Percentiles rank a stretch among this genome's conserved stretches.
Evolutionary conservation across 495 filamentous ascomycete species (phyloP).

Genomic region (Elasticomyces elasticus): DNA sequence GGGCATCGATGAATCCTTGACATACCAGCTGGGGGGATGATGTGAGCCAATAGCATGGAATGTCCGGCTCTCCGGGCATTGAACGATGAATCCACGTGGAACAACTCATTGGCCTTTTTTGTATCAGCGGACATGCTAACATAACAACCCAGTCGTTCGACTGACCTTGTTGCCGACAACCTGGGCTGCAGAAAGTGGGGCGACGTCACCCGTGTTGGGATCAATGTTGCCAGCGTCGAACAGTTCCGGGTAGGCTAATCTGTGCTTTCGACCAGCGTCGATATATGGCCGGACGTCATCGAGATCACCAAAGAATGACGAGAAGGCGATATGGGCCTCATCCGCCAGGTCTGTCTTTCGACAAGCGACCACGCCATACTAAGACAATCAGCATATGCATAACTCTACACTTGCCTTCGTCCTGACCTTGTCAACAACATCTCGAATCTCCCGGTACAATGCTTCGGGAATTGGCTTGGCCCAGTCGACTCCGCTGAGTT

Average conservation of each 20-base stretch:
- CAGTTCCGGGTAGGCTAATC: conserved; percentile 40
- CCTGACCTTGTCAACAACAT: neutral
- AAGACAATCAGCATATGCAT: neutral
- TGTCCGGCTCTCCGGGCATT: conserved; percentile 48
- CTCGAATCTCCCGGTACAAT: neutral
- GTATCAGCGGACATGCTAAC: too few relatives aligned
- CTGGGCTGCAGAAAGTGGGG: neutral
- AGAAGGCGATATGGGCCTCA: conserved; percentile 42
- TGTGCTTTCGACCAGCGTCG: conserved; percentile 34
- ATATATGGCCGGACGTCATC: conserved; percentile 47
- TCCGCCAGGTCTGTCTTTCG: conserved; percentile 44
- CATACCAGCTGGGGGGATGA: conserved; percentile 36
- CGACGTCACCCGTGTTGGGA: conserved; percentile 18
- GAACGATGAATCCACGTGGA: conserved; percentile 49
- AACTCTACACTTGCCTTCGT: neutral
- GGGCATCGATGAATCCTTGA: neutral
- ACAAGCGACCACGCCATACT: conserved; percentile 48
- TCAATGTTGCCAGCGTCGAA: conserved; percentile 46
- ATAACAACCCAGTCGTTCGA: too few relatives aligned
- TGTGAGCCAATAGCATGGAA: conserved; percentile 43
- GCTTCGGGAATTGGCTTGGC: neutral
- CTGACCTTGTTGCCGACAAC: neutral
- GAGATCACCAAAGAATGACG: conserved; percentile 43
- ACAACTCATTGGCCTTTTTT: conserved; percentile 47
- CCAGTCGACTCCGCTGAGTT: neutral